These are phyloP conservation scores for Centaurea solstitialis DNA, from an alignment of 129 eudicot genomes.

Conservation along the genomic window DNA sequence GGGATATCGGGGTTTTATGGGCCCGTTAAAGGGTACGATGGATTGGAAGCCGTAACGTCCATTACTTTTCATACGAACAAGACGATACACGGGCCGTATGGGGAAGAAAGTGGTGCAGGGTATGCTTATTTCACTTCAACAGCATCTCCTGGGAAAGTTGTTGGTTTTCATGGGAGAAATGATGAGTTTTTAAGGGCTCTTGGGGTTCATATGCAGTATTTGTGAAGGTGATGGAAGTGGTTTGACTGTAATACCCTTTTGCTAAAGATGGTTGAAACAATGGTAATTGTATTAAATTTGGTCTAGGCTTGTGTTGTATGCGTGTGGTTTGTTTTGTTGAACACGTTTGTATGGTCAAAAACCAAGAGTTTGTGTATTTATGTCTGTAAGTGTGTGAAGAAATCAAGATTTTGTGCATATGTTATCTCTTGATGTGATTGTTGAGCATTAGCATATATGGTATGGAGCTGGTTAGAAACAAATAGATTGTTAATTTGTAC, in stretches of 20 bases:
- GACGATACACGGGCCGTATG: constrained; percentile 26
- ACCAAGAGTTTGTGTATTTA: no score
- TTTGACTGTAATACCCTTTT: neutral
- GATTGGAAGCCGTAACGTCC: constrained; percentile 12
- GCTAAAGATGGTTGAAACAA: neutral
- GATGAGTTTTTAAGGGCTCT: constrained; percentile 19
- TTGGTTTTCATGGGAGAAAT: constrained; percentile 35
- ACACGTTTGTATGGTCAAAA: no score
- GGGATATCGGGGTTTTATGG: constrained; percentile 24
- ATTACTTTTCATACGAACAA: constrained; percentile 28
- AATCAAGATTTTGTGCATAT: no score
- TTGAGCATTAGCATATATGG: no score
- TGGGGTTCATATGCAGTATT: constrained; percentile 36
- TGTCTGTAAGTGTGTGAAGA: no score
- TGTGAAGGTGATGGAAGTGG: neutral
- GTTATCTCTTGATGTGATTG: no score
- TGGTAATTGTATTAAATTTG: neutral
- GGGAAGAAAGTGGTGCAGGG: neutral
- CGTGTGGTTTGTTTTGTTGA: no score
- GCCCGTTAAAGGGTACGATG: neutral
- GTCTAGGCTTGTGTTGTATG: no score
- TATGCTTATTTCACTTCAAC: constrained; percentile 14
- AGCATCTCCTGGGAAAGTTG: constrained; percentile 15
- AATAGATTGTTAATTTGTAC: no score
- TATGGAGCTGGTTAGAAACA: no score